Conservation (phyloP, 2,329 filamentous ascomycete genomes). For the Claviceps sp. region DNA sequence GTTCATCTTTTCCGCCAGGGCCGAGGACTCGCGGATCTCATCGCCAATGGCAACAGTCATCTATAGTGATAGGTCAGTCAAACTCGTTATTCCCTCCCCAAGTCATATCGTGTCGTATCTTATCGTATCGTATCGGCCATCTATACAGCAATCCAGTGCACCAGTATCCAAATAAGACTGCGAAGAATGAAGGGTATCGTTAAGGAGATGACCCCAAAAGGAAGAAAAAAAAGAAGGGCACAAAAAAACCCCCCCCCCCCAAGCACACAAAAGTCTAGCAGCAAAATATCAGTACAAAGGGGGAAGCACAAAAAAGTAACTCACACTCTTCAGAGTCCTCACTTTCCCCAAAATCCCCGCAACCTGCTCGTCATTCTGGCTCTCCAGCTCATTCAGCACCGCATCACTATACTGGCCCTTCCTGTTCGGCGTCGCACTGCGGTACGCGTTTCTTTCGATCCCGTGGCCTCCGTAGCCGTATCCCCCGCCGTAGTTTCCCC, state of each 20-base stretch:
- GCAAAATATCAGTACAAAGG: background rate
- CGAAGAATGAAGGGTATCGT: no score
- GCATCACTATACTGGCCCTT: conserved; percentile 88
- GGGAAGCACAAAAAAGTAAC: conserved; percentile 18
- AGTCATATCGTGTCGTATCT: no score
- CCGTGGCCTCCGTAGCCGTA: conserved; percentile 33
- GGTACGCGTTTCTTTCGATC: conserved; percentile 28
- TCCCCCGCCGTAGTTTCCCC: no score
- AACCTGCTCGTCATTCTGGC: conserved; percentile 84
- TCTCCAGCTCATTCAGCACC: conserved; percentile 84
- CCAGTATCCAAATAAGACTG: no score
- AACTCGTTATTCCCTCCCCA: no score
- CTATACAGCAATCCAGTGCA: no score
- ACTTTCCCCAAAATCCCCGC: conserved; percentile 88
- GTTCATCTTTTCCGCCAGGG: conserved; percentile 90
- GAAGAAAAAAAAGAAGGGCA: no score
- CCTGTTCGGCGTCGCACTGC: conserved; percentile 57
- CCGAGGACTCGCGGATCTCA: conserved; percentile 82
- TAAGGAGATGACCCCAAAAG: no score
- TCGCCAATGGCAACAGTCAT: conserved; percentile 88
- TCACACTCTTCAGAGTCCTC: conserved; percentile 72
- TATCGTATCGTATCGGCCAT: no score
- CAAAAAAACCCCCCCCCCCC: no score
- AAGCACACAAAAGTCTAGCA: no score
- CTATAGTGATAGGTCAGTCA: conserved; percentile 25